Evolutionary conservation across 257 asterid species (phyloP).

Genomic region (Solanum clarkiae): DNA sequence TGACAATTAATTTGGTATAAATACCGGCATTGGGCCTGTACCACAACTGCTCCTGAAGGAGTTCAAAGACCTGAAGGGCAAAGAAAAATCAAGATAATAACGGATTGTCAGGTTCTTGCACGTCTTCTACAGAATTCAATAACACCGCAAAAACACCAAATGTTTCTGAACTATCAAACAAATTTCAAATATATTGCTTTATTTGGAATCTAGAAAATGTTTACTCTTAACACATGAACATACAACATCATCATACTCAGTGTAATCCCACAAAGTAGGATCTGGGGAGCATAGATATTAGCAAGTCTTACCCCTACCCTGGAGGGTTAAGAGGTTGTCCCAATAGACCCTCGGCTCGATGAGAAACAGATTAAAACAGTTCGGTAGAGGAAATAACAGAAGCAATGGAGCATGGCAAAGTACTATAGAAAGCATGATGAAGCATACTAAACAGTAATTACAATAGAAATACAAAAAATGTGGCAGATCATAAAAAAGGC

Average conservation of each 20-base stretch:
- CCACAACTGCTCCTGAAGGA: conserved; percentile 93
- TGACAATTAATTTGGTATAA: conserved; percentile 76
- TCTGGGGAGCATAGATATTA: too few species aligned
- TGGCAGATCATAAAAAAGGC: not conserved
- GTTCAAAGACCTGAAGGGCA: conserved; percentile 64
- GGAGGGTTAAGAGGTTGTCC: too few species aligned
- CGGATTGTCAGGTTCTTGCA: not conserved
- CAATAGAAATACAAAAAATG: too few species aligned
- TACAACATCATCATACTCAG: too few species aligned
- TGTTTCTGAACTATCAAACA: not conserved
- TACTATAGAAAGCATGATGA: too few species aligned
- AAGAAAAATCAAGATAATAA: not conserved
- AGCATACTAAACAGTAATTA: too few species aligned
- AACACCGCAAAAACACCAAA: not conserved
- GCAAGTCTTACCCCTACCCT: too few species aligned
- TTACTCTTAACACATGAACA: not conserved
- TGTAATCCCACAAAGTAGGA: too few species aligned
- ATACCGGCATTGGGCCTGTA: conserved; percentile 69
- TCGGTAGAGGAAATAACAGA: too few species aligned
- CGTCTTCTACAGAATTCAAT: not conserved
- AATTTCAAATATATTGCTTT: not conserved
- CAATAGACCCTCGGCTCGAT: too few species aligned
- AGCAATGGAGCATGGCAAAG: too few species aligned
- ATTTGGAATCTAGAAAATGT: not conserved
- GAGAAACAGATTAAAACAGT: too few species aligned